Base-by-base conservation (phyloP, 768 basidiomycete species). In the Omphalotus guepiniiformis region DNA sequence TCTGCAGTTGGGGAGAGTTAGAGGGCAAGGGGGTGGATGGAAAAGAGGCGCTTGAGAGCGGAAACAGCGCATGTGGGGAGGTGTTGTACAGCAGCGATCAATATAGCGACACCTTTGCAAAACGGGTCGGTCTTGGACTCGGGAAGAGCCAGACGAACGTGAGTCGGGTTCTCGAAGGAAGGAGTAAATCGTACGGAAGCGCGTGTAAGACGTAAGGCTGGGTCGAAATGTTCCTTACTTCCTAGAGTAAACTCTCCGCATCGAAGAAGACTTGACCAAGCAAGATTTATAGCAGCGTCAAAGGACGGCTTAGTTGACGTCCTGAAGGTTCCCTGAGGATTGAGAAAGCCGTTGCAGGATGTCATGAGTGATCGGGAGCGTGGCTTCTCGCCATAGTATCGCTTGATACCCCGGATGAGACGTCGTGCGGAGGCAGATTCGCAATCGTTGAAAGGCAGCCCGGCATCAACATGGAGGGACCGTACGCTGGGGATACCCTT, bases 91-190 rank as follows among this genome's bases (percentile, higher is more conserved):
- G 50, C 47, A 2, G 64, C 58, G 13, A 65, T 34, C 16, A 38
- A 49, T n/a, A 64, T 53, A 4, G 53, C 42, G 34, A 61, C 52
- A 2, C 63, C 60, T 29, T 53, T 52, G 6, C 64, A 51, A 46
- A 70, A 71, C 1, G 65, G 66, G 53, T 69, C 64, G 4, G 66
- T 69, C 44, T 71, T 71, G 1, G 68, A 71, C 2, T 57, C 51
- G 4, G 67, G 65, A 1, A 71, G 54, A 6, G 54, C 55, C 27
- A 68, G 53, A 12, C 37, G 34, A 22, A 63, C 19, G 35, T 62
- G 58, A 1, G 56, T 56, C 9, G 63, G 53, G 15, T 53, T 37
- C 2, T 56, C 49, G 18, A 44, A 16, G 7, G 42, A 44, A 4
- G 42, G 42, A 19, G 34, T 3, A 19, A 44, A 44, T 32, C 34